A percentile compares a stretch with the other conserved stretches of the same genome.
These are phyloP conservation scores for Colletotrichum tabaci DNA, from an alignment of 2,329 filamentous ascomycete species.

Conservation along the genomic window DNA sequence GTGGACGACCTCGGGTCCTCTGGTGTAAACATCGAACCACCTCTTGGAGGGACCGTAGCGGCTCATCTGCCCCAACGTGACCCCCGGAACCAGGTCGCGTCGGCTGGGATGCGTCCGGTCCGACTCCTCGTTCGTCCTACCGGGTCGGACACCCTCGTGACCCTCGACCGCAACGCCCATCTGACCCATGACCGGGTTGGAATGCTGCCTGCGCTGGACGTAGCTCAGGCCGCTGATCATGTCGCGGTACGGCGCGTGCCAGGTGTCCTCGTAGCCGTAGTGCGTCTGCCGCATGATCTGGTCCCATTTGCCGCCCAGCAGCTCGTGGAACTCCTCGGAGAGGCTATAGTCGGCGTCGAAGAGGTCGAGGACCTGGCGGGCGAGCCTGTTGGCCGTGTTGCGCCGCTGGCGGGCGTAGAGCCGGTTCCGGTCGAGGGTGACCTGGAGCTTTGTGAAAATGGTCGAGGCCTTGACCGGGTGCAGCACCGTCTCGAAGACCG, in stretches of 20 bases:
- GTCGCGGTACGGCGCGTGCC: conserved; percentile 70
- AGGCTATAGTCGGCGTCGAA: conserved; percentile 68
- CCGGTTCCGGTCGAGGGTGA: conserved; percentile 64
- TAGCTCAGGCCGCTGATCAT: conserved; percentile 68
- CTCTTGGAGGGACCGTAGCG: conserved; percentile 50
- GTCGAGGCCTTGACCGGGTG: conserved; percentile 72
- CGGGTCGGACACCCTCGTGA: conserved; percentile 52
- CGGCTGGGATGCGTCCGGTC: conserved; percentile 62
- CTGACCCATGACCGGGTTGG: conserved; percentile 60
- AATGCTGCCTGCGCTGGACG: conserved; percentile 64
- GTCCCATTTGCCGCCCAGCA: conserved; percentile 68
- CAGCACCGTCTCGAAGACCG: conserved; percentile 73
- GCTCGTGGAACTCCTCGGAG: conserved; percentile 65
- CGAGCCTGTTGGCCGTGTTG: conserved; percentile 67
- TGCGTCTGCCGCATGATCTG: conserved; percentile 67
- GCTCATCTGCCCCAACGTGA: conserved; percentile 51
- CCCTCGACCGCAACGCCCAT: conserved; percentile 53
- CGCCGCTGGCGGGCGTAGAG: conserved; percentile 70
- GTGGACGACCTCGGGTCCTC: conserved; percentile 50
- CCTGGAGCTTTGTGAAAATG: conserved; percentile 66
- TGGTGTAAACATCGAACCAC: conserved; percentile 55
- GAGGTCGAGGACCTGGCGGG: conserved; percentile 60
- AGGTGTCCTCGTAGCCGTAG: conserved; percentile 69
- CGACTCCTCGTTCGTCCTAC: conserved; percentile 66
- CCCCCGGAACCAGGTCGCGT: conserved; percentile 49